Conservation (phyloP, 192 early-diverging fungal species). For the Globomyces pollinis-pini region DNA sequence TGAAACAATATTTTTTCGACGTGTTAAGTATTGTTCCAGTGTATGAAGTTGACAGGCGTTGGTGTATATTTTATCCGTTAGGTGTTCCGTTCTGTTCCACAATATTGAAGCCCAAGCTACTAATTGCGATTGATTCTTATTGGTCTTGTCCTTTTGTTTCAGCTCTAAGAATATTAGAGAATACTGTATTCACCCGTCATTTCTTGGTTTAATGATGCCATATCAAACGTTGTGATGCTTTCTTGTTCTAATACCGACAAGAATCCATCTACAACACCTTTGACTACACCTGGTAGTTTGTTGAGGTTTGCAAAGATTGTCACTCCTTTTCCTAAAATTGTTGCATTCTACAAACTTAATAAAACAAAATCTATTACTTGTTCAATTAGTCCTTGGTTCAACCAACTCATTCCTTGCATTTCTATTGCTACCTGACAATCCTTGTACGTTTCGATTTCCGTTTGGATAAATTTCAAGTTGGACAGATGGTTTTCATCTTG, state of each 20-base stretch:
- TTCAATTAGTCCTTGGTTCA: constrained; percentile 40
- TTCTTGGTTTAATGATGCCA: constrained; percentile 28
- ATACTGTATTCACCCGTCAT: constrained; percentile 22
- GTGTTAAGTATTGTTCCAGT: constrained; percentile 34
- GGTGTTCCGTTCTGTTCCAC: constrained; percentile 36
- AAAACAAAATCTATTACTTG: constrained; percentile 20
- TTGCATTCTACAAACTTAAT: constrained; percentile 33
- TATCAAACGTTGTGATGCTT: constrained; percentile 27
- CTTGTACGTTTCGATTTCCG: constrained; percentile 18
- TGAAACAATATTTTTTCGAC: constrained; percentile 31
- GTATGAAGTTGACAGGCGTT: constrained; percentile 30
- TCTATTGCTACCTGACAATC: constrained; percentile 46
- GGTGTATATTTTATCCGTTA: constrained; percentile 37
- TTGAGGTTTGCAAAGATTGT: constrained; percentile 40
- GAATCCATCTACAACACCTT: constrained; percentile 22
- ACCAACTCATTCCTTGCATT: constrained; percentile 41
- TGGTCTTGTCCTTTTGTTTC: constrained; percentile 13
- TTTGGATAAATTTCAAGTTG: not conserved
- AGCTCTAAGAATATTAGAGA: too few species aligned
- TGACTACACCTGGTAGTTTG: constrained; percentile 18
- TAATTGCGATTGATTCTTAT: constrained; percentile 6
- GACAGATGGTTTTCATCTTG: not conserved
- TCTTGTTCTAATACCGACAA: constrained; percentile 23
- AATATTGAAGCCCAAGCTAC: constrained; percentile 14
- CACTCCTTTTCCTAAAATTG: constrained; percentile 32